Evolutionary conservation across 2,329 filamentous ascomycete genomes (phyloP).

Genomic region (Cyphellophora attinorum): DNA sequence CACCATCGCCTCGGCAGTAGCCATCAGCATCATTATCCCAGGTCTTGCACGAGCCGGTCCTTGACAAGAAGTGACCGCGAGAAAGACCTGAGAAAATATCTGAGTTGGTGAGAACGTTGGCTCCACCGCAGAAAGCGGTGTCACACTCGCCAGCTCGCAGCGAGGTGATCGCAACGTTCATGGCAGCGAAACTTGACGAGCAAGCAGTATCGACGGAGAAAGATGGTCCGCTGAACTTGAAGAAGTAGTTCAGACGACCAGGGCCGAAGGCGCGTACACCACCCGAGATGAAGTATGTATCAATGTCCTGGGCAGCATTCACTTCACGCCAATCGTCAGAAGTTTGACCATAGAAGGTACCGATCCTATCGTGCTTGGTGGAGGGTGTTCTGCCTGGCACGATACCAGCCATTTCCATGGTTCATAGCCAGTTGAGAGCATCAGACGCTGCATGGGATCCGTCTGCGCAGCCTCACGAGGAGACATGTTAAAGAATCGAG

Average conservation of each 20-base stretch:
- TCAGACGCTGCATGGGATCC: conserved; percentile 71
- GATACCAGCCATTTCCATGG: conserved; percentile 71
- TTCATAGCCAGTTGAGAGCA: conserved; percentile 68
- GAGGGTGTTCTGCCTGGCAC: conserved; percentile 63
- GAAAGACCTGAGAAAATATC: conserved; percentile 70
- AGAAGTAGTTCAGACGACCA: conserved; percentile 64
- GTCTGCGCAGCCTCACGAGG: conserved; percentile 70
- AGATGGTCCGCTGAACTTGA: conserved; percentile 65
- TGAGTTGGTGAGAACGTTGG: conserved; percentile 70
- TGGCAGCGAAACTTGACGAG: conserved; percentile 62
- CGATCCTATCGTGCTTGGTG: conserved; percentile 55
- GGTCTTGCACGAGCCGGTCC: conserved; percentile 67
- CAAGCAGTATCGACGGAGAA: conserved; percentile 70
- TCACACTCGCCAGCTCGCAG: conserved; percentile 70
- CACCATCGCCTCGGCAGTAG: conserved; percentile 71
- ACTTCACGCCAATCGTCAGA: conserved; percentile 71
- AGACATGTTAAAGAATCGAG: conserved; percentile 82
- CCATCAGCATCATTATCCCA: conserved; percentile 74
- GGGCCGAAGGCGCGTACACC: conserved; percentile 53
- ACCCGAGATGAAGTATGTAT: conserved; percentile 59
- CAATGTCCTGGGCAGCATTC: conserved; percentile 61
- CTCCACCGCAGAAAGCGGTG: conserved; percentile 68
- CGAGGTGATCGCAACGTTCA: conserved; percentile 63
- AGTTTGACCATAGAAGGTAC: conserved; percentile 66
- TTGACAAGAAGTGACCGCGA: conserved; percentile 68